Evolutionary conservation across 2,329 filamentous ascomycete species (phyloP), one percentile per base, ranked within the genome.

Genomic region (Cladorrhinum sp.): DNA sequence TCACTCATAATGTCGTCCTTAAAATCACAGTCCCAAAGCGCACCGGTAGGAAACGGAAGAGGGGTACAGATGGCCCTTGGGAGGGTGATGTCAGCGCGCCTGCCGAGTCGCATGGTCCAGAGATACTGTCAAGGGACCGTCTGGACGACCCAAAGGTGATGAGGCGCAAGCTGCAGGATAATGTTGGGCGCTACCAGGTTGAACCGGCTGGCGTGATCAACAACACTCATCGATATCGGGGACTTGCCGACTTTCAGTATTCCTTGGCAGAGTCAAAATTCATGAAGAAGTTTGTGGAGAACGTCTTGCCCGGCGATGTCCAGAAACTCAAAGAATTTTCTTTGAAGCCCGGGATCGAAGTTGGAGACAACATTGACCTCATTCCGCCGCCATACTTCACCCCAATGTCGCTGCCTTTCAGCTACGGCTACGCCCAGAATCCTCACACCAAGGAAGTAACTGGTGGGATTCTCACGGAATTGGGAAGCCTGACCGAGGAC

Each of bases 11-110:
- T 70, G 78, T 98, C 20, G 81, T 98, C 20, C 80, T 99, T 57
- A 93, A 92, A 72, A 82, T 99, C 58, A 92, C 89, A 0, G 85
- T 98, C 1, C 93, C 95, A 0, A 95, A 88, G 73, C 81, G 91
- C 59, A 97, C 92, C 2, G 93, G 93, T 2, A 85, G 92, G 62
- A 96, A 90, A 75, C 85, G 93, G 61, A 96, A 93, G 76, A 82
- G 88, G 67, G 92, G 91, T n/a, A 86, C 85, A 4, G 73, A 87
- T 58, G 88, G 81, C 3, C 86, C 88, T 0, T 93, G 86, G 70
- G 75, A 79, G 45, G 79, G 79, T 2, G 75, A 78, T 55, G 36
- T 74, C 4, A 69, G 77, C 12, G 64, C 75, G 16, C 51, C 71
- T 2, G 68, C 74, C 58, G 59, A 65, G 29, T 64, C 67, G 27